These are phyloP conservation scores for Coniochaeta hoffmannii DNA, from an alignment of 2,329 filamentous ascomycete genomes.

Conservation along the genomic window DNA sequence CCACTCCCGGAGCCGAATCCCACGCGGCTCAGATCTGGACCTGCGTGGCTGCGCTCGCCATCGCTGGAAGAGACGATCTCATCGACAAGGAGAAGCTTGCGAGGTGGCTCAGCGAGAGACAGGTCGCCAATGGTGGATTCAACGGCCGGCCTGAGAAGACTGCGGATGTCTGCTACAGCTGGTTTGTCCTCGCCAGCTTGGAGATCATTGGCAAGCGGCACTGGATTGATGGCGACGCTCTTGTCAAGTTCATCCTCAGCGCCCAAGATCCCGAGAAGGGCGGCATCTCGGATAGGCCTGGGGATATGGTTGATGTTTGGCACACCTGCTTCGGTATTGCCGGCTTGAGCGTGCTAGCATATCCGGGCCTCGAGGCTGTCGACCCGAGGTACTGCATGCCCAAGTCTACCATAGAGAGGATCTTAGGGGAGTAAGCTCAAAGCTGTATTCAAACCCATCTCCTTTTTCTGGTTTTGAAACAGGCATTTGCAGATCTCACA, in stretches of 20 bases:
- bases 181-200: conserved; percentile 94
- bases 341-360: conserved; percentile 76
- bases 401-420: conserved; percentile 53
- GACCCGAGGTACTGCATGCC: conserved; percentile 87
- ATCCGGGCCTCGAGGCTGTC: conserved; percentile 68
- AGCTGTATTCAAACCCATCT: conserved; percentile 1
- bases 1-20: conserved; percentile 83
- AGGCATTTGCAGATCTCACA: not conserved
- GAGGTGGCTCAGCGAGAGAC: conserved; percentile 88
- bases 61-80: conserved; percentile 73
- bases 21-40: conserved; percentile 96
- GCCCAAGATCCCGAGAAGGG: conserved; percentile 83
- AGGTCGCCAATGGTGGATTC: conserved; percentile 77
- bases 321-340: conserved; percentile 88
- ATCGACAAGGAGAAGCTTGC: conserved; percentile 77
- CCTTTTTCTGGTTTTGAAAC: not conserved
- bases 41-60: conserved; percentile 79
- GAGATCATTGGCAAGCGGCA: conserved; percentile 81
- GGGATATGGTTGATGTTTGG: conserved; percentile 95
- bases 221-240: conserved; percentile 83
- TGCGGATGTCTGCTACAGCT: conserved; percentile 97
- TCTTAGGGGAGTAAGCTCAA: conserved; percentile 36
- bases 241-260: conserved; percentile 73
- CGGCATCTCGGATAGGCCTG: conserved; percentile 83
- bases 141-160: conserved; percentile 94